A percentile compares a stretch with the other conserved stretches of the same genome.
These are phyloP conservation scores for Sphenostylis stenocarpa DNA, from an alignment of 306 rosid genomes.

Conservation along the genomic window DNA sequence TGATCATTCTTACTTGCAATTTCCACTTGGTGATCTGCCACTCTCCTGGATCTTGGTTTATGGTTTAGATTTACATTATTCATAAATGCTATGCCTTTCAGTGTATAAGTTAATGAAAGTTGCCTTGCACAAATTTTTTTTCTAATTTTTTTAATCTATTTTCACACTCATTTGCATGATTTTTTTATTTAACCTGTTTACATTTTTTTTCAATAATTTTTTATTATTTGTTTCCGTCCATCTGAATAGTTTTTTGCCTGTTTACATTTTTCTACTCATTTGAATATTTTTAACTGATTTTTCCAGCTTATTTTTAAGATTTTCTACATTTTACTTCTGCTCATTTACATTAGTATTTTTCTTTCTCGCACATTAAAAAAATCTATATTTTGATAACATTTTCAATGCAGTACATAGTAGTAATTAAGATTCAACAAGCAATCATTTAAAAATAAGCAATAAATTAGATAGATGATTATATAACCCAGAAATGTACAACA, in stretches of 20 bases:
- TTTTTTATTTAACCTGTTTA: too few relatives aligned
- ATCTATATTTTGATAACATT: too few relatives aligned
- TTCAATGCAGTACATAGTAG: background rate
- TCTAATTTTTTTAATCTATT: background rate
- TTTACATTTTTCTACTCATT: too few relatives aligned
- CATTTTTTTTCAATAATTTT: too few relatives aligned
- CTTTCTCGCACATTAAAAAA: too few relatives aligned
- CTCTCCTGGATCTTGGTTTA: background rate
- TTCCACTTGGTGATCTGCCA: background rate
- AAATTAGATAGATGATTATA: background rate
- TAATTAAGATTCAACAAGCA: background rate
- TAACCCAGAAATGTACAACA: background rate
- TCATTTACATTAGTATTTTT: too few relatives aligned
- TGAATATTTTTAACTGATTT: too few relatives aligned
- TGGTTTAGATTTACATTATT: background rate
- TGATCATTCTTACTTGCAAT: background rate
- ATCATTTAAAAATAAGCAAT: background rate
- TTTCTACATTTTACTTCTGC: too few relatives aligned
- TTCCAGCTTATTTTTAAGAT: too few relatives aligned
- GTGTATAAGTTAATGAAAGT: background rate
- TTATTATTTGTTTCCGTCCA: too few relatives aligned
- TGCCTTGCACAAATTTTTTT: background rate
- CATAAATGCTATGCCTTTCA: background rate
- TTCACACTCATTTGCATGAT: too few relatives aligned
- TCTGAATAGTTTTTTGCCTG: too few relatives aligned